Evolutionary conservation across 2,329 filamentous ascomycete species (phyloP), one percentile per base, ranked within the genome.

Genomic region (Pleoardoris graminearum): DNA sequence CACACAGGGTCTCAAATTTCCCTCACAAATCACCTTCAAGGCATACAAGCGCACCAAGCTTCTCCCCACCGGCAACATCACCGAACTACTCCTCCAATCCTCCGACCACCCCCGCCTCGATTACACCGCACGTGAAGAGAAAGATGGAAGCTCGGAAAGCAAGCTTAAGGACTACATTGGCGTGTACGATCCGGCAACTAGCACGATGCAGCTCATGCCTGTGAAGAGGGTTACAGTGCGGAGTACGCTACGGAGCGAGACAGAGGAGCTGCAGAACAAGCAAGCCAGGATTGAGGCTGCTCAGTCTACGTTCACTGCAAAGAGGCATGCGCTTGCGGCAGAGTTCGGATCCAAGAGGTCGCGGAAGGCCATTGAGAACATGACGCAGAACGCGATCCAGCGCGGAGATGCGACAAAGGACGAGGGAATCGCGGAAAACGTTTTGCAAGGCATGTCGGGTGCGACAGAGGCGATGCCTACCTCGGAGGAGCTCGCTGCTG

Each of bases 341-440:
- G 85, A 87, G 27, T 95, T 95, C 66, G 90, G 90, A 70, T 93
- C 89, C 22, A 91, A 90, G 77, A 93, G 92, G 75, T 88, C 90
- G 19, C 88, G 86, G 79, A 93, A 92, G 76, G 87, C 85, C 1
- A 85, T 94, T 61, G 79, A 81, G 23, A 82, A 86, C 50, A 80
- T 83, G 58, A 85, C 85, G 2, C 81, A 89, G 63, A 91, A 92
- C 66, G 87, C 88, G 16, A 90, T 93, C 61, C 75, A 66, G 25
- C 57, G 56, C 19, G 54, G 60, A 39, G 57, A 60, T 27, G 53
- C 57, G 12, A 50, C 62, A 11, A 54, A 62, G 32, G 62, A 65
- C 43, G 68, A 71, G 16, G 56, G 60, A 68, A 50, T 72, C 1
- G 70, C 70, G 7, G 58, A 65, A 6, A 71, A 71, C 25, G 82